Evolutionary conservation across 208 protist genomes (phyloP).

Genomic region (Acanthamoeba healyi): DNA sequence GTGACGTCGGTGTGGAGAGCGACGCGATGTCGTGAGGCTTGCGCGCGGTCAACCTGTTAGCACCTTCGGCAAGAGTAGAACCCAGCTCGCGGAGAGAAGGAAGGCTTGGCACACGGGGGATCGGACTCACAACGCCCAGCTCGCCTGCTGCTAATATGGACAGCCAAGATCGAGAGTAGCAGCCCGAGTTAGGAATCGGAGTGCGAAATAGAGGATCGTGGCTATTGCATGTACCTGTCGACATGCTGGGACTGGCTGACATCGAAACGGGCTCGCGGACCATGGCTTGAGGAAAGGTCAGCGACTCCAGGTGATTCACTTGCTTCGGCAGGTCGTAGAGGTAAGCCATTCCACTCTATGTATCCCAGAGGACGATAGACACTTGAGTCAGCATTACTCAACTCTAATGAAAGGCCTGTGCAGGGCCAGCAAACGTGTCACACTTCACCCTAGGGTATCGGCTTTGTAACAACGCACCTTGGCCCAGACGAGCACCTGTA

Average conservation of each 20-base stretch:
- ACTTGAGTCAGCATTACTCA: not conserved
- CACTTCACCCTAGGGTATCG: too few relatives aligned
- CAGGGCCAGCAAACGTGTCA: too few relatives aligned
- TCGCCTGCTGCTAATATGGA: not conserved
- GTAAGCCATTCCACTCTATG: slow-evolving; percentile 19
- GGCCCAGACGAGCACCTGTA: slow-evolving; percentile 32
- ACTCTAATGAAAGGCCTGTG: too few relatives aligned
- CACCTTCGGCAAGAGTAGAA: not conserved
- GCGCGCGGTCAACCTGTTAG: not conserved
- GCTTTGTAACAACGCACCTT: too few relatives aligned
- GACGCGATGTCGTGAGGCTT: not conserved
- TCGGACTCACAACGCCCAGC: not conserved
- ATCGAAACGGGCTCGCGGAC: not conserved
- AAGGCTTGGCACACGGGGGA: slow-evolving; percentile 1
- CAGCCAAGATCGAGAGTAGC: not conserved
- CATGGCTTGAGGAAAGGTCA: not conserved
- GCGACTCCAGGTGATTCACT: not conserved
- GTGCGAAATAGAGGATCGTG: too few relatives aligned
- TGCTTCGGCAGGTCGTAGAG: slow-evolving; percentile 31
- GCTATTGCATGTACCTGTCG: not conserved
- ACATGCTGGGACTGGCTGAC: not conserved
- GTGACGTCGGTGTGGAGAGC: not conserved
- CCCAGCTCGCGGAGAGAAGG: not conserved
- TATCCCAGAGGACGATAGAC: not conserved
- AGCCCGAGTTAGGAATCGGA: too few relatives aligned